Base-by-base conservation (phyloP, 306 rosid genomes). In the Pterocarpus santalinus region DNA sequence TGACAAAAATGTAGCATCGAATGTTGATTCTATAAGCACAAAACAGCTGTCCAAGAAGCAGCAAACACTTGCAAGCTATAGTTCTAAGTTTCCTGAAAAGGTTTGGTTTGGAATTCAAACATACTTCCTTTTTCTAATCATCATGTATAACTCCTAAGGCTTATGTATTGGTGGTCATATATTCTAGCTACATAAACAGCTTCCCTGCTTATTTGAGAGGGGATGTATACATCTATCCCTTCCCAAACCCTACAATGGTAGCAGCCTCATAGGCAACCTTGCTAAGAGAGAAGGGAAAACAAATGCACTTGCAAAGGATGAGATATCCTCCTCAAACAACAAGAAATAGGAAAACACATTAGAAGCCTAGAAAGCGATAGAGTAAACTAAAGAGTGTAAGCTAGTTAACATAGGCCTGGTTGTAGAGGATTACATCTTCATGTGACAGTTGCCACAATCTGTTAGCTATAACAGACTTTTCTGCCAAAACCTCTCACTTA, bases 31-130 rank as follows among this genome's bases (percentile, higher is more conserved):
- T 69, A 63, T 11, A 56, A 85, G 78, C 74, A 30, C 87, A 33
- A 82, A 81, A 57, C 82, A 80, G 67, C 85, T 85, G n/a, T 83
- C 84, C 33, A 85, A 86, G 68, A 90, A 90, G 73, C 86, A 81
- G 81, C 78, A 87, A 87, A 72, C 61, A 52, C 79, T 82, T 78
- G 85, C 67, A 73, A 62, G 89, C 76, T 81, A 72, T 65, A 73
- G 81, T 66, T 49, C 92, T 63, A 71, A 78, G 77, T 87, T 92
- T 89, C 99, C 99, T 15, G 98, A 92, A 81, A 96, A 92, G 99
- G 99, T 95, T 80, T 82, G 85, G 98, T 93, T 78, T 82, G 83
- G 47, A 55, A 80, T 57, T 75, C 79, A 35, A 55, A 38, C 68
- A 16, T 71, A 33, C 11, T 58, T 72, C 33, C 36, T 35, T 28